Evolutionary conservation across 139 green algal species (phyloP).

Genomic region (Haematococcus sp.): DNA sequence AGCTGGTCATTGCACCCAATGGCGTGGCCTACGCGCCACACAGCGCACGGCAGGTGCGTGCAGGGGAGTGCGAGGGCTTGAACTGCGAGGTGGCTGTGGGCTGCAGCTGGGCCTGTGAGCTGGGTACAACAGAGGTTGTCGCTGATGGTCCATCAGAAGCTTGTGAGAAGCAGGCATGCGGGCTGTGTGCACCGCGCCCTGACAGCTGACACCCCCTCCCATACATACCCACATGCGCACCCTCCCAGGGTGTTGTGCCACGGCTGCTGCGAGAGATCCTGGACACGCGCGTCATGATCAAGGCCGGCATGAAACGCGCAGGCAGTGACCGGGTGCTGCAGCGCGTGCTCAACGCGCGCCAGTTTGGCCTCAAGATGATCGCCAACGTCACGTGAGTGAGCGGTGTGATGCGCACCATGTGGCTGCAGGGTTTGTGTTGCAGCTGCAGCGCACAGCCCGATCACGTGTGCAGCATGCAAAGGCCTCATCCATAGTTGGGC

Average conservation of each 20-base stretch:
- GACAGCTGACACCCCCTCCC: no score
- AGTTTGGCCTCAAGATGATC: slow-evolving; percentile 97
- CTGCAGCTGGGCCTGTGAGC: no score
- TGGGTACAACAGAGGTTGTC: no score
- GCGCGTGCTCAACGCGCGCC: slow-evolving; percentile 88
- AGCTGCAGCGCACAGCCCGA: background rate
- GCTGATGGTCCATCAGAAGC: no score
- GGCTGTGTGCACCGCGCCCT: no score
- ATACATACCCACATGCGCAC: no score
- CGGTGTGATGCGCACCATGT: background rate
- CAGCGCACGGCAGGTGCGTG: slow-evolving; percentile 22
- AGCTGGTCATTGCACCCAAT: slow-evolving; percentile 78
- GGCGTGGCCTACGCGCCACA: slow-evolving; percentile 77
- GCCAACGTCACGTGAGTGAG: slow-evolving; percentile 85
- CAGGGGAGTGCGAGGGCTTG: no score
- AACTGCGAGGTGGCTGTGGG: no score
- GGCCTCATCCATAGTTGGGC: no score
- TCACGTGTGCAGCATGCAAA: background rate
- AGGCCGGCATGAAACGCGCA: slow-evolving; percentile 84
- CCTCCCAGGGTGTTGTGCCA: slow-evolving; percentile 86
- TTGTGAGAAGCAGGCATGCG: no score
- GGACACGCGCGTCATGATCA: slow-evolving; percentile 93
- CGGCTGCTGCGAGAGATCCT: slow-evolving; percentile 94
- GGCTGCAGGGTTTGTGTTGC: background rate
- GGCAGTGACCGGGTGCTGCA: slow-evolving; percentile 61